Evolutionary conservation across 2,329 filamentous ascomycete species (phyloP).

Genomic region (Bipolaris sorokiniana): DNA sequence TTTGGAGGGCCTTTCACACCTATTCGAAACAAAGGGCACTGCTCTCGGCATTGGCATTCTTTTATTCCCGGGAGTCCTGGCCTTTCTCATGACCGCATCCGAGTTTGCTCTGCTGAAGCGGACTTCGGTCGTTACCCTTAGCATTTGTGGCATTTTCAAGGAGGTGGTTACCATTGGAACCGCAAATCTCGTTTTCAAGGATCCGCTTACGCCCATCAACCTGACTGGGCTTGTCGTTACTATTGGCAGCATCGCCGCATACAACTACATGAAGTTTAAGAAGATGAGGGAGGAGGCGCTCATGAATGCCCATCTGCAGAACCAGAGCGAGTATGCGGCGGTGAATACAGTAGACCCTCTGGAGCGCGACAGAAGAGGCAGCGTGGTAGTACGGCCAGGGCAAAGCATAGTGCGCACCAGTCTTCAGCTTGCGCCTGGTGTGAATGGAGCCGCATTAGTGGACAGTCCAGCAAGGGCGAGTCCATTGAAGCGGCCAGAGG

Average conservation of each 20-base stretch:
- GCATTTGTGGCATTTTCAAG: constrained; percentile 98
- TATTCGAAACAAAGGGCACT: constrained; percentile 72
- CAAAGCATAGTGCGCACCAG: constrained; percentile 46
- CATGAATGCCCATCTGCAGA: constrained; percentile 53
- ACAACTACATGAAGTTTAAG: constrained; percentile 93
- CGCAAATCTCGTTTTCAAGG: constrained; percentile 85
- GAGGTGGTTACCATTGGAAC: constrained; percentile 95
- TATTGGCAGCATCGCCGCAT: constrained; percentile 81
- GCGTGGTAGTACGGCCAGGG: constrained; percentile 22
- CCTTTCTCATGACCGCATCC: constrained; percentile 94
- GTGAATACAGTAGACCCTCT: constrained; percentile 41
- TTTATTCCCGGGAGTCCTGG: constrained; percentile 86
- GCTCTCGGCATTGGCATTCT: constrained; percentile 73
- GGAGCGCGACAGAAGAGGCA: constrained; percentile 28
- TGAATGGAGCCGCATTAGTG: constrained; percentile 17
- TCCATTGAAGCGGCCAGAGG: constrained; percentile 55
- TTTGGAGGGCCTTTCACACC: constrained; percentile 65
- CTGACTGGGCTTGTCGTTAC: constrained; percentile 86
- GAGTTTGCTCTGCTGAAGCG: constrained; percentile 95
- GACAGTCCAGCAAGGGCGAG: constrained; percentile 44
- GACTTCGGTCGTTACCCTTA: constrained; percentile 93
- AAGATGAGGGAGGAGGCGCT: constrained; percentile 83
- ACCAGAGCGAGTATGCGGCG: constrained; percentile 49
- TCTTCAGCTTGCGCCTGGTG: constrained; percentile 45
- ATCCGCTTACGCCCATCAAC: constrained; percentile 86